phyloP scores from a whole-genome alignment of 805 yeast genomes.

The Ogataea nakhonphanomensis region DNA sequence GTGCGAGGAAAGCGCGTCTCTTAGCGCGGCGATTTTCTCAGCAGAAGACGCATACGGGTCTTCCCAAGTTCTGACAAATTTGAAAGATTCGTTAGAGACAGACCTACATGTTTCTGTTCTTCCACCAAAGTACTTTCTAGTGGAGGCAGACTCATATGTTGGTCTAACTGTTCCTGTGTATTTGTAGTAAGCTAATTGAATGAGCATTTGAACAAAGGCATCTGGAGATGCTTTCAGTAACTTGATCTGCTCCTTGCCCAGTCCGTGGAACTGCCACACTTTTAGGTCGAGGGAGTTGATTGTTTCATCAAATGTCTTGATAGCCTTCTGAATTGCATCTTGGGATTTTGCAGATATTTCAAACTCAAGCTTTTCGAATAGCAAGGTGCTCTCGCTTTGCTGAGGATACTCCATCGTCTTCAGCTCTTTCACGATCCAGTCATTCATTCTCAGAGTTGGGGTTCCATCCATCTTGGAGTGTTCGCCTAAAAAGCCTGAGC shows the following conservation, averaged over 20 bases:
- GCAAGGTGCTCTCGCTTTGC: constrained; percentile 12
- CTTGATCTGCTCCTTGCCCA: constrained; percentile 85
- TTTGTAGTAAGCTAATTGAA: constrained; percentile 88
- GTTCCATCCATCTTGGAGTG: constrained; percentile 99
- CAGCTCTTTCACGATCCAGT: constrained; percentile 61
- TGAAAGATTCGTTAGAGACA: constrained; percentile 67
- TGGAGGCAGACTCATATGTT: constrained; percentile 94
- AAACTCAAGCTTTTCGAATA: constrained; percentile 43
- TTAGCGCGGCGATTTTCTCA: constrained; percentile 64
- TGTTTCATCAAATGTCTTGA: constrained; percentile 51
- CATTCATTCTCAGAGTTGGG: constrained; percentile 86
- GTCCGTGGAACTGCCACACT: constrained; percentile 76
- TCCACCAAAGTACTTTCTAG: constrained; percentile 83
- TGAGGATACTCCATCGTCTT: constrained; percentile 31
- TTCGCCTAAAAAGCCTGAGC: constrained; percentile 92
- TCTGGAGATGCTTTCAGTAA: constrained; percentile 86
- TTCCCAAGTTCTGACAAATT: constrained; percentile 74
- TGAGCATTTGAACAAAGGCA: constrained; percentile 84
- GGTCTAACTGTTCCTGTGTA: constrained; percentile 77
- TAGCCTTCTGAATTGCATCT: constrained; percentile 53
- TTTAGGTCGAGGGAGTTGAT: constrained; percentile 64
- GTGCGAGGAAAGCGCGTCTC: constrained; percentile 72
- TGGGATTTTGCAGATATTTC: constrained; percentile 53
- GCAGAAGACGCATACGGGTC: constrained; percentile 45
- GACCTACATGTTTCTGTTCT: constrained; percentile 93